These are phyloP conservation scores for Arxiozyma slooffiae DNA, from an alignment of 1,139 yeast species.

Conservation along the genomic window DNA sequence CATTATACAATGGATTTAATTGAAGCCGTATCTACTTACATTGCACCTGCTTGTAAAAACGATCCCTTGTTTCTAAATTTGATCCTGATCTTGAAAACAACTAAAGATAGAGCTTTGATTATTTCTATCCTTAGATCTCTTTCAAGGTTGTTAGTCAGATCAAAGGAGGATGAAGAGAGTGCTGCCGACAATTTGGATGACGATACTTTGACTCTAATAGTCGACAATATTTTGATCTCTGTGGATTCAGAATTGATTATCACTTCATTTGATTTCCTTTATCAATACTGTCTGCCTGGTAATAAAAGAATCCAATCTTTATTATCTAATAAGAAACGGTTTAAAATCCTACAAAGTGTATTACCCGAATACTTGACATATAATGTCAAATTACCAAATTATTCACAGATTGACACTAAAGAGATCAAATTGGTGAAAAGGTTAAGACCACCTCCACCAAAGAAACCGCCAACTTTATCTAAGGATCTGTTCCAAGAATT, in stretches of 20 bases:
- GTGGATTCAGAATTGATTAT: constrained; percentile 54
- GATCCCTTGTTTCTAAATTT: constrained; percentile 52
- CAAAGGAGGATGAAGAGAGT: constrained; percentile 37
- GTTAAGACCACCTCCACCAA: constrained; percentile 46
- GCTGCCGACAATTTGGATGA: constrained; percentile 37
- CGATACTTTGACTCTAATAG: constrained; percentile 36
- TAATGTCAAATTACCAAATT: constrained; percentile 34
- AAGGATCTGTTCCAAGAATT: constrained; percentile 53
- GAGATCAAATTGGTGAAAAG: constrained; percentile 38
- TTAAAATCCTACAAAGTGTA: constrained; percentile 43
- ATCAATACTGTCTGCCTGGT: constrained; percentile 52
- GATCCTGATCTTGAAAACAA: constrained; percentile 37
- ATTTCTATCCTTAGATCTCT: constrained; percentile 46
- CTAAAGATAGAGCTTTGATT: constrained; percentile 48
- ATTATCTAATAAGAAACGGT: constrained; percentile 35
- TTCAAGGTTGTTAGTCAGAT: constrained; percentile 41
- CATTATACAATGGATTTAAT: constrained; percentile 68
- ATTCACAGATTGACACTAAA: constrained; percentile 31
- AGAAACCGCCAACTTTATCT: constrained; percentile 48
- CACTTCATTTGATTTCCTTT: constrained; percentile 55
- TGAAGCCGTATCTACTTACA: constrained; percentile 76
- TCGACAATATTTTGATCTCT: constrained; percentile 38
- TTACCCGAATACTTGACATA: constrained; percentile 56
- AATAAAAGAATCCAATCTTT: constrained; percentile 33
- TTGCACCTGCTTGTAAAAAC: constrained; percentile 59